Percentiles rank a stretch among this genome's conserved stretches.
Conservation (phyloP, 176 grass and related monocot genomes). For the Triticum timopheevii region DNA sequence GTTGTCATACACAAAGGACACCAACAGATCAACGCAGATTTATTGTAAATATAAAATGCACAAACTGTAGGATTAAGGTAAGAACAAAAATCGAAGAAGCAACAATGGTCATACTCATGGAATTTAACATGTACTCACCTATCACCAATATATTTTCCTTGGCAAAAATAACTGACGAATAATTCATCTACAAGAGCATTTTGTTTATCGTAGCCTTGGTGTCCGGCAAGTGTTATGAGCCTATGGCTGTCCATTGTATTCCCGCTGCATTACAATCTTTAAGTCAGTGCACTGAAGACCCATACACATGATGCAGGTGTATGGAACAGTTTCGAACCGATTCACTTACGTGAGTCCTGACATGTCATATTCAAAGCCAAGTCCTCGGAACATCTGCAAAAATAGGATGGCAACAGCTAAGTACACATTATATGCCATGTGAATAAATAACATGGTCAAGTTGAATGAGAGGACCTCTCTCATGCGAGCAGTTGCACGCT, state of each 20-base stretch:
- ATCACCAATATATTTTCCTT: constrained; percentile 91
- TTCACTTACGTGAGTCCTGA: constrained; percentile 77
- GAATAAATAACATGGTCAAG: background rate
- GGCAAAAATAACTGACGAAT: constrained; percentile 66
- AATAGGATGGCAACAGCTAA: constrained; percentile 14
- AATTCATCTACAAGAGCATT: constrained; percentile 88
- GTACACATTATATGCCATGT: constrained; percentile 7
- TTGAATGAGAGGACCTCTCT: constrained; percentile 48
- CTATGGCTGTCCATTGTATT: constrained; percentile 89
- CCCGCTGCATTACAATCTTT: constrained; percentile 60
- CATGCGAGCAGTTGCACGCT: constrained; percentile 66
- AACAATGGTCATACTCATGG: background rate
- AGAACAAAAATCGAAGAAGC: background rate
- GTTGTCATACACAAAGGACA: background rate
- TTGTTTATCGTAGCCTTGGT: constrained; percentile 88
- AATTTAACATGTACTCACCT: constrained; percentile 48
- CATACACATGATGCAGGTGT: background rate
- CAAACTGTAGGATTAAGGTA: background rate
- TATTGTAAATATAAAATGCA: constrained; percentile 17
- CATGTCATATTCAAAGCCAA: constrained; percentile 85
- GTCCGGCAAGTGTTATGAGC: constrained; percentile 73
- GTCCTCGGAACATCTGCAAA: constrained; percentile 72
- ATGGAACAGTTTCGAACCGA: background rate
- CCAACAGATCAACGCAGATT: background rate
- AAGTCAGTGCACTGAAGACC: constrained; percentile 18